Conservation (phyloP, 768 basidiomycete species). For the Hortiboletus flavorubellus region DNA sequence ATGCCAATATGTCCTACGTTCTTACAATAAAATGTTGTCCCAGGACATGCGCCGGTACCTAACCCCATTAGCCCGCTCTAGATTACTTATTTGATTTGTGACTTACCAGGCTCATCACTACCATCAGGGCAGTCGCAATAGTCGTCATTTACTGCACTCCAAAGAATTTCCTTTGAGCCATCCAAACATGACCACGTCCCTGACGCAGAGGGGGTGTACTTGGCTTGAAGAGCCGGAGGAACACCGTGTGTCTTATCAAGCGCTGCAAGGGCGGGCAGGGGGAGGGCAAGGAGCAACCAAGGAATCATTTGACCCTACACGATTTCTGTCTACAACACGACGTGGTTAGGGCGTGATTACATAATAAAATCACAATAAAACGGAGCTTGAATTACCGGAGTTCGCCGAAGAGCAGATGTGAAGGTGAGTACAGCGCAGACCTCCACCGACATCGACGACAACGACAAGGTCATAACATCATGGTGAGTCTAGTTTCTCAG, state of each 20-base stretch:
- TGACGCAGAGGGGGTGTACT: conserved; percentile 50
- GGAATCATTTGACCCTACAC: conserved; percentile 38
- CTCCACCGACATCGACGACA: conserved; percentile 25
- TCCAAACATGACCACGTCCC: conserved; percentile 79
- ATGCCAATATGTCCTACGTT: conserved; percentile 89
- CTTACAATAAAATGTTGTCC: conserved; percentile 74
- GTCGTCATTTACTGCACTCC: conserved; percentile 87
- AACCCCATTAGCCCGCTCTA: conserved; percentile 4
- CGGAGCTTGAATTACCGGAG: conserved; percentile 24
- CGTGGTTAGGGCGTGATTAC: conserved; percentile 16
- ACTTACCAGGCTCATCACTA: conserved; percentile 88
- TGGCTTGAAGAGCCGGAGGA: conserved; percentile 47
- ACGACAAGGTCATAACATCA: conserved; percentile 25
- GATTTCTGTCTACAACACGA: not conserved
- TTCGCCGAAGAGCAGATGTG: conserved; percentile 11
- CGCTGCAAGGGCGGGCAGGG: conserved; percentile 39
- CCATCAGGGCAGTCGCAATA: conserved; percentile 93
- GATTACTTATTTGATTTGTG: conserved; percentile 5
- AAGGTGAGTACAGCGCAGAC: not conserved
- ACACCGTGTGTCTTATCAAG: conserved; percentile 57
- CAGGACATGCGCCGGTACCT: conserved; percentile 86
- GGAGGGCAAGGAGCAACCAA: conserved; percentile 44
- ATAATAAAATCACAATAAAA: conserved; percentile 11
- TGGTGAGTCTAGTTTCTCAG: conserved; percentile 25
- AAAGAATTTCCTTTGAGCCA: conserved; percentile 72